Evolutionary conservation across 1,139 yeast species (phyloP).

Genomic region (Geotrichum fermentans): DNA sequence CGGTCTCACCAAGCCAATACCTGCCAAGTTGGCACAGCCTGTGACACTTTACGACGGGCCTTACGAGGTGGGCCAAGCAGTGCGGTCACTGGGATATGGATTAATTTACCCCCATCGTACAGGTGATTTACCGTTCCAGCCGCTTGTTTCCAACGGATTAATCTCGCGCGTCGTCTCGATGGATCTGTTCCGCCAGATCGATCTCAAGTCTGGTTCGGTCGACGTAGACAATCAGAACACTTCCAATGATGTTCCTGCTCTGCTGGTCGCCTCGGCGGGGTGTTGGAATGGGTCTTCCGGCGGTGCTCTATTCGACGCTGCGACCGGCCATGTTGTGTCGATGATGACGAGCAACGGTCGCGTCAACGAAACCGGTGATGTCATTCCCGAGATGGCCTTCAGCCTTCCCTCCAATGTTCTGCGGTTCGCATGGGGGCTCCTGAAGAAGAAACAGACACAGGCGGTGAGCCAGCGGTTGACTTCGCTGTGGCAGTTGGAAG

Average conservation of each 20-base stretch:
- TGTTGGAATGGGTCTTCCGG: constrained; percentile 82
- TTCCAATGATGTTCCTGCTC: constrained; percentile 29
- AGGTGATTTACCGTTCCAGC: constrained; percentile 31
- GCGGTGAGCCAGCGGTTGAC: constrained; percentile 11
- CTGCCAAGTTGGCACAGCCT: constrained; percentile 17
- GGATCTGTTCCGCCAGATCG: constrained; percentile 16
- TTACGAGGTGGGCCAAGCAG: constrained; percentile 38
- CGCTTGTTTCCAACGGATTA: constrained; percentile 47
- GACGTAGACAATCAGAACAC: constrained; percentile 13
- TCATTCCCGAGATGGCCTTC: constrained; percentile 45
- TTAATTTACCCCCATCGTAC: constrained; percentile 40
- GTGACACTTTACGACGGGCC: constrained; percentile 19
- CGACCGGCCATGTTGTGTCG: constrained; percentile 44
- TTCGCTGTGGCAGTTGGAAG: constrained; percentile 18
- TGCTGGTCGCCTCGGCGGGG: constrained; percentile 53
- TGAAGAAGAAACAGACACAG: constrained; percentile 16
- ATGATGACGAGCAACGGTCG: constrained; percentile 61
- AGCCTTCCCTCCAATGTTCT: constrained; percentile 41
- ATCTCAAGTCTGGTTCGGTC: constrained; percentile 2
- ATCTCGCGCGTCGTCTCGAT: constrained; percentile 37
- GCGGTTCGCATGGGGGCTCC: constrained; percentile 26
- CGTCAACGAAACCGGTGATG: constrained; percentile 40
- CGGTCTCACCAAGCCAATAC: constrained; percentile 22
- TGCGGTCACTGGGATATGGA: constrained; percentile 55
- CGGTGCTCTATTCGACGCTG: constrained; percentile 50